A percentile compares a stretch with the other conserved stretches of the same genome.
These are phyloP conservation scores for Tulasnella sp. DNA, from an alignment of 768 basidiomycete species.

Conservation along the genomic window DNA sequence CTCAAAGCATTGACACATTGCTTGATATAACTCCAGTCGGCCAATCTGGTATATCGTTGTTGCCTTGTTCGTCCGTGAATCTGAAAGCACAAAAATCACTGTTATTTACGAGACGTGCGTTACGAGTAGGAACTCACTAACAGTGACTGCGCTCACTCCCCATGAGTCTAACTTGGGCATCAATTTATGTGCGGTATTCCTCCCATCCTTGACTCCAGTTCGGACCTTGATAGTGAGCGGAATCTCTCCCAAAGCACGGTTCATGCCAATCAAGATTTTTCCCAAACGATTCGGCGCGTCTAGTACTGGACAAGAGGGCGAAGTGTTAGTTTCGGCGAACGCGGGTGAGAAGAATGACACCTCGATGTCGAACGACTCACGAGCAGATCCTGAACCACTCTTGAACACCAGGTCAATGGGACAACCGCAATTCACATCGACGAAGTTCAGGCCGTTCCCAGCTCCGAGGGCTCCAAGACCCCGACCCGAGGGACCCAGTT, in stretches of 20 bases:
- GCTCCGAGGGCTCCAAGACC: slow-evolving; percentile 1
- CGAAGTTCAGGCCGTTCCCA: slow-evolving; percentile 53
- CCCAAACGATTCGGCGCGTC: slow-evolving; percentile 74
- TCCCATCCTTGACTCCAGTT: slow-evolving; percentile 82
- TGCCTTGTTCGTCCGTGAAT: slow-evolving; percentile 93
- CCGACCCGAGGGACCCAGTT: slow-evolving; percentile 3
- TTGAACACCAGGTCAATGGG: slow-evolving; percentile 96
- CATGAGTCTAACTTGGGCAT: slow-evolving; percentile 66
- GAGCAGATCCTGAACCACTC: slow-evolving; percentile 76
- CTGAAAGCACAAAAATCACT: slow-evolving; percentile 34
- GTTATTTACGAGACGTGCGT: slow-evolving; percentile 30
- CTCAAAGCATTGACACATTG: slow-evolving; percentile 76
- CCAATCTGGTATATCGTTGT: slow-evolving; percentile 83
- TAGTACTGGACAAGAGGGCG: slow-evolving; percentile 48
- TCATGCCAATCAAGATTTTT: slow-evolving; percentile 86
- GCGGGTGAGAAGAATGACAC: too few relatives aligned
- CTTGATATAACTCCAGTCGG: slow-evolving; percentile 93
- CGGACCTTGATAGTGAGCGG: slow-evolving; percentile 88
- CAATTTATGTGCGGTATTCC: slow-evolving; percentile 78
- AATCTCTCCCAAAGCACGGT: slow-evolving; percentile 74
- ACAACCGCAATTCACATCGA: slow-evolving; percentile 93
- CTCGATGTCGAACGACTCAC: slow-evolving; percentile 35
- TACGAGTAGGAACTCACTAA: slow-evolving; percentile 20
- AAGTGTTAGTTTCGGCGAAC: background rate
- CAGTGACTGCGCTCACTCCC: slow-evolving; percentile 44